Percentiles rank a stretch among this genome's conserved stretches.
These are phyloP conservation scores for Microbotryum silenes-acaulis DNA, from an alignment of 1,284 basidiomycete genomes.

Conservation along the genomic window DNA sequence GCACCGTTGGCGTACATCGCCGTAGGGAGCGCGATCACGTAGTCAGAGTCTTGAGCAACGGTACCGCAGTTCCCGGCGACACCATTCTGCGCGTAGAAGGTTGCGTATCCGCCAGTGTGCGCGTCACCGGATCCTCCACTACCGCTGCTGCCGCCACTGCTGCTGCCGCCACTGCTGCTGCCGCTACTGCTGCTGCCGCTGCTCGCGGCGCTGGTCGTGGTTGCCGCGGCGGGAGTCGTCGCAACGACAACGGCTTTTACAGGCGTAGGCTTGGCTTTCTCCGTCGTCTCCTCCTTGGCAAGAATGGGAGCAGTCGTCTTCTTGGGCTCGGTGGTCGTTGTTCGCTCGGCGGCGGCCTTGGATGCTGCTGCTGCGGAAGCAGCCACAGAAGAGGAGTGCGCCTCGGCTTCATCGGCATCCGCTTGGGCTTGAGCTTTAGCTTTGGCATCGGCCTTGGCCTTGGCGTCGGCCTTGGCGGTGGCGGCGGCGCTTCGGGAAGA, in stretches of 20 bases:
- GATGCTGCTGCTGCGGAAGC: neutral
- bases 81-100: slow-evolving; percentile 4
- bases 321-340: too few relatives aligned
- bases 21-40: slow-evolving; percentile 1
- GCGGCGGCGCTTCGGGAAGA: neutral
- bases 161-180: too few relatives aligned
- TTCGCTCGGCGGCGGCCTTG: neutral
- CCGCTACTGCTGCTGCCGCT: too few relatives aligned
- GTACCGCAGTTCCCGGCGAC: slow-evolving; percentile 5
- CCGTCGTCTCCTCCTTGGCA: too few relatives aligned
- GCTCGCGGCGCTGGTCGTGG: too few relatives aligned
- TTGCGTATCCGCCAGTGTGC: slow-evolving; percentile 1
- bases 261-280: too few relatives aligned
- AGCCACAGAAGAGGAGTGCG: too few relatives aligned
- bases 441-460: neutral
- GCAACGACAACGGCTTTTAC: too few relatives aligned
- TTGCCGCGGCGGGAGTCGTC: too few relatives aligned
- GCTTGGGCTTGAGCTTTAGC: too few relatives aligned
- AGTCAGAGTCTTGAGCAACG: neutral
- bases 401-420: too few relatives aligned
- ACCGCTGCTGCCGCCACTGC: neutral
- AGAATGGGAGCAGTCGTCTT: too few relatives aligned
- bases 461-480: neutral
- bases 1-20: slow-evolving; percentile 42
- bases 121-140: neutral